Evolutionary conservation across 306 rosid species (phyloP), one percentile per base, ranked within the genome.

Genomic region (Malus orientalis): DNA sequence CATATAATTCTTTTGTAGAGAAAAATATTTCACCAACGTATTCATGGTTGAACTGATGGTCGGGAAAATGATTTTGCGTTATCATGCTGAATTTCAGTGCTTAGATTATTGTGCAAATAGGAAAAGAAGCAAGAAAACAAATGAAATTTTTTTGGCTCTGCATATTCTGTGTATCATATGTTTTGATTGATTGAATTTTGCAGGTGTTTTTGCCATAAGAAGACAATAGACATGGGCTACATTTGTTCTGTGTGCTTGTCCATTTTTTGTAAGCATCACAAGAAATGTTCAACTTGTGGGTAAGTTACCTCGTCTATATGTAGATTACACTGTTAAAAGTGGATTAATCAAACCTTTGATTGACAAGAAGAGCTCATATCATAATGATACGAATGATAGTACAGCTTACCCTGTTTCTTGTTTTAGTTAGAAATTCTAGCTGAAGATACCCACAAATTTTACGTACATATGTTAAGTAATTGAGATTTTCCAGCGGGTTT

Each of bases 161-260:
- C 27, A 22, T 40, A 9, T 6, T 23, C 4, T 36, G 11, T 58
- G 58, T 72, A 15, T 59, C 16, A 18, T 16, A 59, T 59, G 16
- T 38, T 29, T 57, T 16, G n/a, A 40, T 59, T 59, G 40, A 38
- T 20, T 83, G 77, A 71, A 79, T 76, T 75, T 70, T 83, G 84
- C 96, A 95, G 98, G 93, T 95, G 98, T 84, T 95, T 95, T 88
- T 95, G 98, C 88, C 98, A 95, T 88, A 95, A 95, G 76, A 90
- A 89, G 78, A 95, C 98, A 36, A 95, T 95, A 45, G 98, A 95
- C 89, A 89, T 86, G 91, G 98, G 98, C 77, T 95, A 82, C 82
- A 88, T 92, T 44, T 95, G 98, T 83, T 95, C 98, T 9, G 97
- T 95, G 71, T 92, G 98, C 88, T 88, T 95, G 81, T 92, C 98